phyloP scores from a whole-genome alignment of 345 rosid genomes.

The Eucalyptus polybractea region DNA sequence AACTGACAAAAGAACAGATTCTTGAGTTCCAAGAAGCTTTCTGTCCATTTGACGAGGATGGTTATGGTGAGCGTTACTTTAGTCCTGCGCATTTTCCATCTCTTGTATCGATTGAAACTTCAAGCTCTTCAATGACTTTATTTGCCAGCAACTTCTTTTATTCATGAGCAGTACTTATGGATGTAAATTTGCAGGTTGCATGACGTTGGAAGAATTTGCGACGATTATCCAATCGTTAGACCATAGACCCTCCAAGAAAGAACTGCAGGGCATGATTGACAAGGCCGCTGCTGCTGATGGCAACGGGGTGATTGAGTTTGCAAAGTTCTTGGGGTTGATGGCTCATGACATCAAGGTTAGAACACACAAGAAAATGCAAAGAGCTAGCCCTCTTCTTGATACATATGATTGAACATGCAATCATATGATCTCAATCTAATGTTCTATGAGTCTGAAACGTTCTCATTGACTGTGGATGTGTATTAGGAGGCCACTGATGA shows the following conservation, averaged over 20 bases:
- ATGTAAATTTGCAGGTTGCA: conserved; percentile 25
- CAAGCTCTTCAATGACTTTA: background rate
- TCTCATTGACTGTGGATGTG: background rate
- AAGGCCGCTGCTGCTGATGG: conserved; percentile 66
- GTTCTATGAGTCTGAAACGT: background rate
- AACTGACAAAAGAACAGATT: conserved; percentile 41
- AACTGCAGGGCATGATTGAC: conserved; percentile 57
- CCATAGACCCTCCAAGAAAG: conserved; percentile 60
- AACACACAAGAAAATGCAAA: background rate
- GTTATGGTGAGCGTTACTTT: conserved; percentile 33
- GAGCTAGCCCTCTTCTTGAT: background rate
- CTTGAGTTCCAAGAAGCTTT: conserved; percentile 70
- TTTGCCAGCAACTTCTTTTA: background rate
- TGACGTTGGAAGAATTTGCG: conserved; percentile 69
- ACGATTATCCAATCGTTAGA: conserved; percentile 67
- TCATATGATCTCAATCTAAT: background rate
- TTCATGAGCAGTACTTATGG: background rate
- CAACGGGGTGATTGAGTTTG: conserved; percentile 61
- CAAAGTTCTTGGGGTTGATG: conserved; percentile 62
- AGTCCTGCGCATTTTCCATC: background rate
- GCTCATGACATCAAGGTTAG: conserved; percentile 57
- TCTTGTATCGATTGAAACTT: background rate
- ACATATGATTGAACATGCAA: background rate
- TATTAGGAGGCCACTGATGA: conserved; percentile 55
- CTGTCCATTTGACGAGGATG: conserved; percentile 61